Evolutionary conservation across 2,329 filamentous ascomycete species (phyloP), one percentile per base, ranked within the genome.

Genomic region (Pseudocercospora eumusae): DNA sequence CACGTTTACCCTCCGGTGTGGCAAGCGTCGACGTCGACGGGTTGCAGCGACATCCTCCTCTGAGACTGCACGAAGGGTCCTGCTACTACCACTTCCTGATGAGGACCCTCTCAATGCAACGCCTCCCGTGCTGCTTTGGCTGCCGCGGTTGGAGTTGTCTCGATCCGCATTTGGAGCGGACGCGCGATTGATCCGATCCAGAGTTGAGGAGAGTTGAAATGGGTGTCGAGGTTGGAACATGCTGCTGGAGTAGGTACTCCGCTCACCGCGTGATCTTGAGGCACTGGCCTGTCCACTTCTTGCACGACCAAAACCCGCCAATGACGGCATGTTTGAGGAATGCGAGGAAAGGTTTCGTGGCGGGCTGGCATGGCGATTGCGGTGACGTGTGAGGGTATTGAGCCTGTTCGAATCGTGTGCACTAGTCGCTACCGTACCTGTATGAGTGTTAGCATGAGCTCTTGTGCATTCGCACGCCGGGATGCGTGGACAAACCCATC

Each of bases 401-500:
- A 66, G 60, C 20, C 66, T 64, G 52, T 66, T 61, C n/a, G 23
- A 56, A 15, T 55, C 31, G 21, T n/a, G 18, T 31, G 57, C 7
- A 18, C 42, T 59, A 45, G 47, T 44, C 23, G 56, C 42, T 68
- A 52, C 59, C 64, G 54, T 65, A 66, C 54, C 63, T 69, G 60
- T 23, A 18, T 40, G 6, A 25, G 18, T 0, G 50, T 68, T 59
- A 69, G 65, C 36, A 28, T 54, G 40, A 28, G 33, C 28, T 27
- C 11, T 27, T 33, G 9, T 5, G 33, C 23, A 8, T 45, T 40
- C 31, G 60, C 53, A 47, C 58, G 61, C 55, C 25, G 23, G 47
- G 56, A 57, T 49, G 57, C 59, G 56, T 40, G 59, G 60, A 52
- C 67, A 64, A 63, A 71, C 69, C 70, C 69, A 64, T 61, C 64